Percentiles rank a stretch among this genome's conserved stretches.
Conservation (phyloP, 2,329 filamentous ascomycete species). For the Lachnellula willkommii region DNA sequence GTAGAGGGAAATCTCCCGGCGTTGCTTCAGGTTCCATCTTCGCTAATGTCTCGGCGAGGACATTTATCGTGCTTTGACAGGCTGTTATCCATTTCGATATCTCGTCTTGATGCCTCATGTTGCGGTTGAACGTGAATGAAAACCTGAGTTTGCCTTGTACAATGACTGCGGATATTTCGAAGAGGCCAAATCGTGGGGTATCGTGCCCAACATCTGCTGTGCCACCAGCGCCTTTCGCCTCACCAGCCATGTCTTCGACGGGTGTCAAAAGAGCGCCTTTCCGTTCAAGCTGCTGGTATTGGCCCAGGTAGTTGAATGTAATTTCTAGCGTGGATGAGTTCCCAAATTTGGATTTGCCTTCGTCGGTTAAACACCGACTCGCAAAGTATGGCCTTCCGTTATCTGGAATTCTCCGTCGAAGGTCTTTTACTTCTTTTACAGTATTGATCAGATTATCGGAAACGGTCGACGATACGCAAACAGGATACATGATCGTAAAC, state of each 20-base stretch:
- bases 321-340: conserved; percentile 34
- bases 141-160: conserved; percentile 13
- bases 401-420: conserved; percentile 31
- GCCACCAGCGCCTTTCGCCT: conserved; percentile 6
- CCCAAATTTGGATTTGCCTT: conserved; percentile 24
- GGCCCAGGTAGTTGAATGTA: conserved; percentile 45
- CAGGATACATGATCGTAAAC: conserved; percentile 41
- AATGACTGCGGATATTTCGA: conserved; percentile 18
- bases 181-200: conserved; percentile 10
- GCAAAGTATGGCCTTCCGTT: conserved; percentile 38
- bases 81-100: conserved; percentile 13
- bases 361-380: conserved; percentile 30
- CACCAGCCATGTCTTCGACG: conserved; percentile 12
- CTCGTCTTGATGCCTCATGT: conserved; percentile 13
- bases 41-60: background rate
- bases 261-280: conserved; percentile 31
- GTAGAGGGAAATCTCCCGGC: conserved; percentile 12
- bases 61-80: conserved; percentile 11
- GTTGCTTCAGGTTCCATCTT: conserved; percentile 1
- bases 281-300: conserved; percentile 41
- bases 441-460: background rate
- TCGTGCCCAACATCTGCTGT: conserved; percentile 10
- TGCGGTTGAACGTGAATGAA: conserved; percentile 15
- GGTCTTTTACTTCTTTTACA: conserved; percentile 33
- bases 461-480: background rate